Conservation (phyloP, 2,329 filamentous ascomycete species). For the Geosmithia flava region DNA sequence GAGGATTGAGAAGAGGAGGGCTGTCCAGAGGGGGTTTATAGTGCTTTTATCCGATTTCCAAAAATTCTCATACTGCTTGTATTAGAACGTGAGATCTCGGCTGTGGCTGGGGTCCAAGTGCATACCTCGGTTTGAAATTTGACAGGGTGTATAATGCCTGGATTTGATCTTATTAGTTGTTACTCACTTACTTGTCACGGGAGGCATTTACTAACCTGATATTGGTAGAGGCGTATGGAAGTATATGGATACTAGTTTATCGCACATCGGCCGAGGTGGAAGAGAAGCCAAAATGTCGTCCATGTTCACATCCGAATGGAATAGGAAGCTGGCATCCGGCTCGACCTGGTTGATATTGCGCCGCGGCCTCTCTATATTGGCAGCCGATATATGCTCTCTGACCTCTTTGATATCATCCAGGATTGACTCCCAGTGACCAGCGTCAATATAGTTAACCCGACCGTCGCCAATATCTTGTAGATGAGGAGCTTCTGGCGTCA, state of each 20-base stretch:
- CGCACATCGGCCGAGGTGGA: slow-evolving; percentile 13
- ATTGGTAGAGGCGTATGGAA: slow-evolving; percentile 13
- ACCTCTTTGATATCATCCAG: slow-evolving; percentile 20
- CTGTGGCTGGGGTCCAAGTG: too few species aligned
- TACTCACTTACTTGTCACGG: not conserved
- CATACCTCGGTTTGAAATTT: slow-evolving; percentile 14
- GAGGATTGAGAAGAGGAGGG: slow-evolving; percentile 11
- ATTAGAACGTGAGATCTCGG: too few species aligned
- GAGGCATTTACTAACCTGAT: slow-evolving; percentile 8
- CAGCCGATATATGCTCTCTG: slow-evolving; percentile 13
- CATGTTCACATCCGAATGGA: slow-evolving; percentile 1
- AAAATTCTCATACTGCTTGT: not conserved
- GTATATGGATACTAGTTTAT: slow-evolving; percentile 16
- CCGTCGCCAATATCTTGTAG: slow-evolving; percentile 27
- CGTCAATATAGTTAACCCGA: slow-evolving; percentile 13
- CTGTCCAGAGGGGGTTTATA: slow-evolving; percentile 36
- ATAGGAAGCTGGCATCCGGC: not conserved
- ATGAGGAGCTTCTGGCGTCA: slow-evolving; percentile 34
- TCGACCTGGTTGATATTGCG: not conserved
- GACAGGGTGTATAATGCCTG: slow-evolving; percentile 12
- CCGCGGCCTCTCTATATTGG: not conserved
- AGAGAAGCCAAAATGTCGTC: slow-evolving; percentile 8
- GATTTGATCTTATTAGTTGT: not conserved
- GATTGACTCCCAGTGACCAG: slow-evolving; percentile 20
- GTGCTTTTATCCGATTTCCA: slow-evolving; percentile 34